Evolutionary conservation across 352 stramenopile species (phyloP), one percentile per base, ranked within the genome.

Genomic region (Pythium aphanidermatum): DNA sequence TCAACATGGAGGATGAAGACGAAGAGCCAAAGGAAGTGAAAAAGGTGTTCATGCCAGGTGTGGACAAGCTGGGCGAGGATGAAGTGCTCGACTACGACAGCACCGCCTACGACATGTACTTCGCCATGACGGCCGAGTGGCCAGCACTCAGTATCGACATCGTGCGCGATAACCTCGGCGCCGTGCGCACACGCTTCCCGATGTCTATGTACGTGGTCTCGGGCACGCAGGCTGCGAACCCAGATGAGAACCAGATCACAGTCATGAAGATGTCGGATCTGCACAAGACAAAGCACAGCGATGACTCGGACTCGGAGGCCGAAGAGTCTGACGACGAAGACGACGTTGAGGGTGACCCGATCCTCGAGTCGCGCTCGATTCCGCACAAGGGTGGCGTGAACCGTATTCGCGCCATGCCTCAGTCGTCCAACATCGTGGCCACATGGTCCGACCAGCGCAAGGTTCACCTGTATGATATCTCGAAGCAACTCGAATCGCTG

Each of bases 51-150:
- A 89, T 97, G 78, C 92, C 95, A 10, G 86, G 84, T 23, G 75
- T 93, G 36, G 82, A 97, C 65, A 78, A 82, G 47, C 62, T 98
- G 23, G 63, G 74, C 36, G 86, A 97, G 37, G 92, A 96, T 46
- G 86, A 98, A 61, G 77, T 97, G 61, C 81, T 99, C 29, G 96
- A 99, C 71, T 98, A 98, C 77, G 96, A 99, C 67, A 96, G 87
- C 62, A 96, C 79, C 26, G 97, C 97, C 6, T 99, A 99, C 77
- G 95, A 98, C 66, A 98, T 99, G 95, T 98, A 99, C 74, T 98
- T 99, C 63, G 91, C 93, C 27, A 89, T 99, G 56, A 95, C 83
- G 5, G 87, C 95, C 32, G 96, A 99, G 68, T 99, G 96, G 96
- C 96, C 96, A 10, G 96, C 91, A 48, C 78, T 99, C 19, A 97